Evolutionary conservation across 768 basidiomycete genomes (phyloP).

Genomic region (Dentipellis sp.): DNA sequence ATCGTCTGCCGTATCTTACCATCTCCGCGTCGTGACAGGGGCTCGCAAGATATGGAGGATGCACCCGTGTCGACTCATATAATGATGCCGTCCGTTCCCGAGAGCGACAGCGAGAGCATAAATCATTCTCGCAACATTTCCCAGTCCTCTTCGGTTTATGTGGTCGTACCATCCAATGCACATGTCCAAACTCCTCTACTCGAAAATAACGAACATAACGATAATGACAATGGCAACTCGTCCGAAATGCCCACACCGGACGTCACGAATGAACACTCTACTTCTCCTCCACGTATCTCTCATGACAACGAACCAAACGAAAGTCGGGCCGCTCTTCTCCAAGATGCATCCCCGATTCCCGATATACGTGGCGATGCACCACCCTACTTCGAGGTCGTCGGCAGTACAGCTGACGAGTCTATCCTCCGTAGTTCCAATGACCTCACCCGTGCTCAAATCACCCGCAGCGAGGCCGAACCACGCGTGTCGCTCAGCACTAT

Average conservation of each 20-base stretch:
- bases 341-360: slow-evolving; percentile 15
- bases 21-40: slow-evolving; percentile 24
- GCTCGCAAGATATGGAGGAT: slow-evolving; percentile 46
- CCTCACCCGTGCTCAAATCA: slow-evolving; percentile 8
- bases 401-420: slow-evolving; percentile 19
- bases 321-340: slow-evolving; percentile 5
- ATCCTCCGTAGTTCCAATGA: background rate
- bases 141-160: slow-evolving; percentile 6
- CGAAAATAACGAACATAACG: slow-evolving; percentile 5
- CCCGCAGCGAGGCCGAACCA: slow-evolving; percentile 3
- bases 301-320: slow-evolving; percentile 1
- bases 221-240: slow-evolving; percentile 1
- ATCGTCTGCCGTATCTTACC: background rate
- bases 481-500: background rate
- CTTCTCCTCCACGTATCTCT: slow-evolving; percentile 8
- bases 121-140: slow-evolving; percentile 11
- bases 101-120: slow-evolving; percentile 15
- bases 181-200: slow-evolving; percentile 12
- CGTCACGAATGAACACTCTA: background rate
- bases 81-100: slow-evolving; percentile 21
- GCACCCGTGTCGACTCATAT: slow-evolving; percentile 34
- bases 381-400: slow-evolving; percentile 49
- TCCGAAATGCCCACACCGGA: background rate
- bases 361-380: slow-evolving; percentile 58
- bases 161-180: slow-evolving; percentile 6